Evolutionary conservation across 441 rosid species (phyloP).

Genomic region (Syzygium malaccense): DNA sequence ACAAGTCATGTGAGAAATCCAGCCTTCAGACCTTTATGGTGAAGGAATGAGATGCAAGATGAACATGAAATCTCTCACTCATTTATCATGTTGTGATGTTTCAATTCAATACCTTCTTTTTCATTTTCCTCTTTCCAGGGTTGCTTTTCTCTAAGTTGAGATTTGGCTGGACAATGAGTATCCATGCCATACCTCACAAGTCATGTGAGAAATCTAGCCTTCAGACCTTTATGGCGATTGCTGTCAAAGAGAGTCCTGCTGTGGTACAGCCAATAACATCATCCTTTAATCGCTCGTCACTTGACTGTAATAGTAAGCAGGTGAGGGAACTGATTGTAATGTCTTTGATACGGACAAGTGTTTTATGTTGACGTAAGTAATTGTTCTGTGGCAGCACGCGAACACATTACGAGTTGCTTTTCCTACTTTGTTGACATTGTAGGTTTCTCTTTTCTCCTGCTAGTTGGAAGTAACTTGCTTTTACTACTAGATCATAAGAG

Average conservation of each 20-base stretch:
- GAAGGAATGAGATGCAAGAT: neutral
- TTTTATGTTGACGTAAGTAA: neutral
- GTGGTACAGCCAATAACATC: conserved; percentile 38
- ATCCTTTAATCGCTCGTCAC: conserved; percentile 32
- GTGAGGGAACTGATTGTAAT: conserved; percentile 20
- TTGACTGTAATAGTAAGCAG: conserved; percentile 42
- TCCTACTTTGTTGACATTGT: neutral
- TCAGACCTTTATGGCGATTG: conserved; percentile 69
- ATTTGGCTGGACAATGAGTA: conserved; percentile 70
- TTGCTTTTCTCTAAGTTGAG: conserved; percentile 79
- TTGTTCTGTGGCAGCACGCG: neutral
- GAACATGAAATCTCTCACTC: neutral
- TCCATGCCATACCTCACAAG: conserved; percentile 51
- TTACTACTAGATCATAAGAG: neutral
- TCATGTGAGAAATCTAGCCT: conserved; percentile 37
- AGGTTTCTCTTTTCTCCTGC: neutral
- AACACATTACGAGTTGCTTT: neutral
- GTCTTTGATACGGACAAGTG: neutral
- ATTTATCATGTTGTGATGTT: neutral
- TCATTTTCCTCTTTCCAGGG: conserved; percentile 32
- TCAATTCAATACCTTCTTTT: neutral
- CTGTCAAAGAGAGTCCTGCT: conserved; percentile 49
- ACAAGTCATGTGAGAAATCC: conserved; percentile 34
- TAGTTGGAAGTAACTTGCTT: neutral
- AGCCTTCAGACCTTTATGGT: conserved; percentile 69